phyloP scores from a whole-genome alignment of 2,329 filamentous ascomycete genomes.

The Cladobotryum protrusum region DNA sequence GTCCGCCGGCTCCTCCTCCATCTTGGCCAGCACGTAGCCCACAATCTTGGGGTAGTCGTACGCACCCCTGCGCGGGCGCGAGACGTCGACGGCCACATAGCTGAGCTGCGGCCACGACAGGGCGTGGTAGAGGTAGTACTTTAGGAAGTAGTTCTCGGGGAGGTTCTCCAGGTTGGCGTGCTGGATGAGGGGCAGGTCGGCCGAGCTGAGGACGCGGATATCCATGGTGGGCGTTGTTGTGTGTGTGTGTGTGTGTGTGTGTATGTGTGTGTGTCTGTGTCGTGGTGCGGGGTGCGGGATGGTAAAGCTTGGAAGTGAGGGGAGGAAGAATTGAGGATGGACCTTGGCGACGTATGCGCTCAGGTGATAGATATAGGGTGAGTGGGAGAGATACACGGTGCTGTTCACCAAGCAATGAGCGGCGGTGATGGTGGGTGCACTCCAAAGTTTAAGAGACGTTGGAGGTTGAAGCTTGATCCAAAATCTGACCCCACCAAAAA shows the following conservation, averaged over 20 bases:
- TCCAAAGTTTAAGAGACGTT: neutral
- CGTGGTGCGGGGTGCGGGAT: neutral
- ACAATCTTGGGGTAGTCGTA: constrained; percentile 96
- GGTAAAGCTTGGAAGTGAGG: neutral
- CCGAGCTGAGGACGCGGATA: constrained; percentile 78
- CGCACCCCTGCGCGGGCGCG: constrained; percentile 66
- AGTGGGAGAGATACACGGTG: neutral
- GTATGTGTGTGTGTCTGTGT: too few species aligned
- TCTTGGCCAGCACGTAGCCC: constrained; percentile 98
- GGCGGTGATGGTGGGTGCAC: neutral
- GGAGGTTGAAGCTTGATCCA: constrained; percentile 3
- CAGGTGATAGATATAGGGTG: neutral
- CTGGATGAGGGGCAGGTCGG: constrained; percentile 87
- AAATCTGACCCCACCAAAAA: constrained; percentile 10
- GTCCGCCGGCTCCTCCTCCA: constrained; percentile 95
- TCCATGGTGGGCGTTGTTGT: constrained; percentile 55
- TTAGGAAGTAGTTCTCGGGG: constrained; percentile 99
- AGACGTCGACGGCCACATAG: constrained; percentile 91
- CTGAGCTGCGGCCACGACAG: constrained; percentile 96
- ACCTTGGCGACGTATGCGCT: neutral
- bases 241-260: neutral
- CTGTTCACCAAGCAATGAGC: neutral
- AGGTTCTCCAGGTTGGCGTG: constrained; percentile 98
- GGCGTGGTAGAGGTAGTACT: constrained; percentile 99
- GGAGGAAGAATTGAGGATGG: neutral